Conservation (phyloP, 2,329 filamentous ascomycete genomes). For the Aureobasidium sp. region DNA sequence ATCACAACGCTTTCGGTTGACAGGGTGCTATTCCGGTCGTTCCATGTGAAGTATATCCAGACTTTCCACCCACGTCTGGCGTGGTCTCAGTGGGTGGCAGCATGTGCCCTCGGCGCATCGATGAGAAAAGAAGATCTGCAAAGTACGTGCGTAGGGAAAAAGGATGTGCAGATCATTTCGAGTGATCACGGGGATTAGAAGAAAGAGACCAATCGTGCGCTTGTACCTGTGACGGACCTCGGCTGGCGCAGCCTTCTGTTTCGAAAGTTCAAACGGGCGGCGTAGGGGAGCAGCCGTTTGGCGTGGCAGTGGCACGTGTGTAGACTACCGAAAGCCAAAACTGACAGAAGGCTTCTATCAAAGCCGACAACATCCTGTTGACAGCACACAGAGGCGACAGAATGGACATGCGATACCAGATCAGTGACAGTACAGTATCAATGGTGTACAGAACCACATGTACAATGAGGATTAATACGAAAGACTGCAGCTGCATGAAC, state of each 20-base stretch:
- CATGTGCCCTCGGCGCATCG: too few species aligned
- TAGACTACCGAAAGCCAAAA: not conserved
- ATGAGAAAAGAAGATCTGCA: not conserved
- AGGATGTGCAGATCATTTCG: conserved; percentile 1
- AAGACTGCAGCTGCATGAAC: too few species aligned
- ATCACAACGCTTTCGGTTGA: too few species aligned
- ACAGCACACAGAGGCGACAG: too few species aligned
- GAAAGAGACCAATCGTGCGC: not conserved
- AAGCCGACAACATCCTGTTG: too few species aligned
- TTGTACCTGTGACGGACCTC: not conserved
- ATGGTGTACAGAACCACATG: not conserved
- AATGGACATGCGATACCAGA: too few species aligned
- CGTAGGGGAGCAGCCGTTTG: not conserved
- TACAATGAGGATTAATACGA: not conserved
- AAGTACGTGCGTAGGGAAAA: not conserved
- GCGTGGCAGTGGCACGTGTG: conserved; percentile 1
- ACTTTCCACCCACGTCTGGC: too few species aligned
- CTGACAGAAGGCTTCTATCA: not conserved
- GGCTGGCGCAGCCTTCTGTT: not conserved
- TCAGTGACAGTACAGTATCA: too few species aligned
- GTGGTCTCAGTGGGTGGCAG: too few species aligned
- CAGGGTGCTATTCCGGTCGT: too few species aligned
- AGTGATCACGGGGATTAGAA: not conserved
- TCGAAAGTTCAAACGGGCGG: not conserved
- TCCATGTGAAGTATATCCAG: too few species aligned